Percentiles rank a stretch among this genome's conserved stretches.
Evolutionary conservation across 2,329 filamentous ascomycete genomes (phyloP).

Genomic region (Daldinia sp.): DNA sequence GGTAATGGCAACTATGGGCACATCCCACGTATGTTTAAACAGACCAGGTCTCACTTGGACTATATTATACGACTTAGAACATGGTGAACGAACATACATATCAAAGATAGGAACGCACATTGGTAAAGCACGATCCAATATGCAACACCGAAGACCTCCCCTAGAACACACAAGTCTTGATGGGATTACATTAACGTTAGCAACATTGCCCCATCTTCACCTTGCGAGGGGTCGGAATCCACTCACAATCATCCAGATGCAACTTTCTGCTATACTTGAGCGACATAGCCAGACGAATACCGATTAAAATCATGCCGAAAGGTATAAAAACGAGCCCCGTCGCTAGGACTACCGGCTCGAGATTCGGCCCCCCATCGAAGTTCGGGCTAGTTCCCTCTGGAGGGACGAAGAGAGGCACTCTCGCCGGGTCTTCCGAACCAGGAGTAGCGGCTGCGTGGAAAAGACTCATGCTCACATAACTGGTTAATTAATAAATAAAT

Average conservation of each 20-base stretch:
- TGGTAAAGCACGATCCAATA: neutral
- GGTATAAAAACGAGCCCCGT: neutral
- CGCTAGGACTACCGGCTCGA: neutral
- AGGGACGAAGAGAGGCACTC: neutral
- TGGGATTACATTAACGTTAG: neutral
- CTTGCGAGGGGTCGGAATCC: too few species aligned
- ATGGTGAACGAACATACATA: neutral
- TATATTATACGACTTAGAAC: neutral
- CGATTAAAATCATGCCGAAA: neutral
- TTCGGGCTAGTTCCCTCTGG: neutral
- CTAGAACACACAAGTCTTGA: neutral
- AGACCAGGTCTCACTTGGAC: neutral
- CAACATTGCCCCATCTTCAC: neutral
- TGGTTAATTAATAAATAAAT: neutral
- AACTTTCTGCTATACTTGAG: neutral
- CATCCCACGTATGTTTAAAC: neutral
- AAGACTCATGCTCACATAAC: neutral
- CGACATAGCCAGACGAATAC: neutral
- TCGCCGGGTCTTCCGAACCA: neutral
- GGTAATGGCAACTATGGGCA: neutral
- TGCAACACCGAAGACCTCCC: neutral
- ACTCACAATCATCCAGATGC: slow-evolving; percentile 1
- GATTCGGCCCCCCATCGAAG: neutral
- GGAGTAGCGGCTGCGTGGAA: neutral
- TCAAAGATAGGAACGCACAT: neutral